A percentile compares a stretch with the other conserved stretches of the same genome.
Conservation (phyloP, 108 stramenopile genomes). For the Stephanodiscus triporus region DNA sequence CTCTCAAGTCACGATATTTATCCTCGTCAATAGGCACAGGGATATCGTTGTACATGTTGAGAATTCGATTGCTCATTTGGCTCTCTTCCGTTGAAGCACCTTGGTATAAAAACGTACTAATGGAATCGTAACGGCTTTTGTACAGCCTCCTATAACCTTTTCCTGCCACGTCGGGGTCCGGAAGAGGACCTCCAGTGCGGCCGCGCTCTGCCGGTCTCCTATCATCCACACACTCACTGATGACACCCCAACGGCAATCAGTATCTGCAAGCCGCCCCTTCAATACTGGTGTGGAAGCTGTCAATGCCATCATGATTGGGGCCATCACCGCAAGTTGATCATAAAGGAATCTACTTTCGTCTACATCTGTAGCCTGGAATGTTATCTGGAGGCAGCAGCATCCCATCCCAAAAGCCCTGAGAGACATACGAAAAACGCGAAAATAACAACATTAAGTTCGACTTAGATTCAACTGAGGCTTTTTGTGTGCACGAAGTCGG, state of each 20-base stretch:
- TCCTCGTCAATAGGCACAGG: slow-evolving; percentile 88
- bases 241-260: slow-evolving; percentile 96
- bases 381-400: slow-evolving; percentile 99
- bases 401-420: slow-evolving; percentile 97
- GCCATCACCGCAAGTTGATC: slow-evolving; percentile 98
- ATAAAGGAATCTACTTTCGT: slow-evolving; percentile 96
- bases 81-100: slow-evolving; percentile 45
- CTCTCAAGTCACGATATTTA: slow-evolving; percentile 70
- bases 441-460: background rate
- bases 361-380: slow-evolving; percentile 96
- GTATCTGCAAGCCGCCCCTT: slow-evolving; percentile 95
- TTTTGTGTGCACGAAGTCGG: background rate
- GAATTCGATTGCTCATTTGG: slow-evolving; percentile 63
- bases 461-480: background rate
- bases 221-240: slow-evolving; percentile 95
- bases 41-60: slow-evolving; percentile 95
- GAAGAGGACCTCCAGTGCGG: slow-evolving; percentile 54
- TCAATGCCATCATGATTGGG: slow-evolving; percentile 97
- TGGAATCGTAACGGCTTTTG: slow-evolving; percentile 96
- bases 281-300: slow-evolving; percentile 95
- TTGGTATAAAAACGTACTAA: slow-evolving; percentile 95
- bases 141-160: slow-evolving; percentile 78
- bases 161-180: slow-evolving; percentile 68
- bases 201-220: slow-evolving; percentile 93
- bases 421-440: background rate